These are phyloP conservation scores for Rhynchosporium secalis DNA, from an alignment of 2,329 filamentous ascomycete genomes.

Conservation along the genomic window DNA sequence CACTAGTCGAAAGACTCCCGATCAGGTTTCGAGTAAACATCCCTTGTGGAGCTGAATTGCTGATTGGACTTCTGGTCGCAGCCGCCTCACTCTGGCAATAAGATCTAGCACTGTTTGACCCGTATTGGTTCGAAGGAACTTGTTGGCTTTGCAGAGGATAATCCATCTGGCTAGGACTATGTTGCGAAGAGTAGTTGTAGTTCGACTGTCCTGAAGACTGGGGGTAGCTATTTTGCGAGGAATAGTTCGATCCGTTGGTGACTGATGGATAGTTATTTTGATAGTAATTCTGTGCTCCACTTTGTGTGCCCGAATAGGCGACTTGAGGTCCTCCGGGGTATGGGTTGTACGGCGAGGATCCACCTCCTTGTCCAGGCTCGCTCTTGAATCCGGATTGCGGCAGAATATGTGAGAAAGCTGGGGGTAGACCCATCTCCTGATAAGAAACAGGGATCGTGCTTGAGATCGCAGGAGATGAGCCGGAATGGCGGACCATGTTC, in stretches of 20 bases:
- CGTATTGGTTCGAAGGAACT: constrained; percentile 20
- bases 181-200: constrained; percentile 24
- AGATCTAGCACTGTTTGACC: constrained; percentile 17
- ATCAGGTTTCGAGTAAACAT: constrained; percentile 97
- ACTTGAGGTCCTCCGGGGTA: constrained; percentile 35
- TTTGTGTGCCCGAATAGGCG: constrained; percentile 28
- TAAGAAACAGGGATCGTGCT: constrained; percentile 79
- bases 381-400: constrained; percentile 28
- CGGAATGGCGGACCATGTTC: constrained; percentile 67
- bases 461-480: constrained; percentile 73
- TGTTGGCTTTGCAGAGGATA: constrained; percentile 21
- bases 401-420: constrained; percentile 36
- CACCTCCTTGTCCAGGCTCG: constrained; percentile 21
- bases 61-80: constrained; percentile 29
- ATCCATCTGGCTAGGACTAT: constrained; percentile 12
- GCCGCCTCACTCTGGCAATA: constrained; percentile 28
- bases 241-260: constrained; percentile 30
- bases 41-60: constrained; percentile 57
- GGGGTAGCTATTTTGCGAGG: constrained; percentile 42
- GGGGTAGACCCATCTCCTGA: constrained; percentile 46
- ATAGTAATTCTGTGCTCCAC: constrained; percentile 32
- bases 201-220: constrained; percentile 39
- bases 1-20: constrained; percentile 85
- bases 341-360: constrained; percentile 30
- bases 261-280: constrained; percentile 26